Percentiles rank a stretch among this genome's conserved stretches.
Conservation (phyloP, 106 monocot species). For the Apostasia ramifera region DNA sequence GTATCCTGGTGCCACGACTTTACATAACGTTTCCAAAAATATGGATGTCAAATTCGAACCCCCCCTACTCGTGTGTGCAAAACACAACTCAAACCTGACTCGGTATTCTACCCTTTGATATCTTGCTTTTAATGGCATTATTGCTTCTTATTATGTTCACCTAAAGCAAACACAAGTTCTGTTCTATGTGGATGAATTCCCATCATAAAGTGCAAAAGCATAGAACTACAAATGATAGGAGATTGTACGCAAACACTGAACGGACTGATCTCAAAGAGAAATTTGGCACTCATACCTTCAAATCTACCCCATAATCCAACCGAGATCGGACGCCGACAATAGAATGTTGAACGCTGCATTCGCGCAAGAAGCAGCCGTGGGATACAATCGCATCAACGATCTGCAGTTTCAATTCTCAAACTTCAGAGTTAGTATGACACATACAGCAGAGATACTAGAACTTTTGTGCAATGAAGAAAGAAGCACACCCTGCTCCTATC, state of each 20-base stretch:
- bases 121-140: too few species aligned
- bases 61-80: too few species aligned
- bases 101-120: too few species aligned
- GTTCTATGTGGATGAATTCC: too few species aligned
- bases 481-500: conserved; percentile 68
- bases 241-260: neutral
- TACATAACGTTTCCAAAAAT: too few species aligned
- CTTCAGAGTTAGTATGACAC: conserved; percentile 4
- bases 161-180: too few species aligned
- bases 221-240: neutral
- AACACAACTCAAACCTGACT: too few species aligned
- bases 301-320: conserved; percentile 55
- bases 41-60: too few species aligned
- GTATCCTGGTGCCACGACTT: conserved; percentile 40
- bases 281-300: conserved; percentile 43
- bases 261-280: too few species aligned
- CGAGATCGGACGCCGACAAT: conserved; percentile 82
- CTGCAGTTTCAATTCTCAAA: conserved; percentile 22
- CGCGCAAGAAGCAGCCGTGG: conserved; percentile 82
- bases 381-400: conserved; percentile 74
- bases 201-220: too few species aligned
- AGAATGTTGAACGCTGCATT: conserved; percentile 68
- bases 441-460: neutral
- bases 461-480: neutral
- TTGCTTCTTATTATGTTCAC: too few species aligned